A percentile compares a stretch with the other conserved stretches of the same genome.
phyloP scores from a whole-genome alignment of 805 yeast genomes.

The Saturnispora dispora region DNA sequence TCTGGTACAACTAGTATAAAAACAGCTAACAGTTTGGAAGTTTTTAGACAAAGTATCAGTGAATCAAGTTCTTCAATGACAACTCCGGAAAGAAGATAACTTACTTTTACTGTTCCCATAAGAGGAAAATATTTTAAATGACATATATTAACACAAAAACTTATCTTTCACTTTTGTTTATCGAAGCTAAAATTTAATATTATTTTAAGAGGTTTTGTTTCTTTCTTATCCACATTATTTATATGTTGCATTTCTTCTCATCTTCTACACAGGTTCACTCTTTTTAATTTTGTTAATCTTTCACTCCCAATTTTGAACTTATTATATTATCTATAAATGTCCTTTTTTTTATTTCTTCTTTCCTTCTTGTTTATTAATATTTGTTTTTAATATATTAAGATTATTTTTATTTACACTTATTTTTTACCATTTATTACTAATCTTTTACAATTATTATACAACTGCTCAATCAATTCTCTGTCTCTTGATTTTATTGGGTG shows the following conservation, averaged over 20 bases:
- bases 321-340: neutral
- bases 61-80: conserved; percentile 5
- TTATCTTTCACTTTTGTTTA: neutral
- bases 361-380: neutral
- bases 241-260: neutral
- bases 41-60: conserved; percentile 33
- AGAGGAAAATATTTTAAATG: neutral
- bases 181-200: neutral
- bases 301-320: neutral
- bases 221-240: neutral
- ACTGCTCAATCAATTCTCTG: neutral
- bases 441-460: neutral
- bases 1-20: conserved; percentile 28
- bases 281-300: neutral
- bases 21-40: conserved; percentile 32
- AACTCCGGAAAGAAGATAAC: neutral
- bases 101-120: neutral
- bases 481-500: neutral
- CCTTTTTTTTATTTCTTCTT: neutral
- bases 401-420: neutral
- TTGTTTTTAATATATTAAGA: neutral
- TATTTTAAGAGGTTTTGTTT: neutral
- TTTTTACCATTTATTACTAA: neutral
- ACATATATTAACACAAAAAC: neutral
- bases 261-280: neutral